A percentile compares a stretch with the other conserved stretches of the same genome.
These are phyloP conservation scores for Periconia sp. DNA, from an alignment of 2,329 filamentous ascomycete genomes.

Conservation along the genomic window DNA sequence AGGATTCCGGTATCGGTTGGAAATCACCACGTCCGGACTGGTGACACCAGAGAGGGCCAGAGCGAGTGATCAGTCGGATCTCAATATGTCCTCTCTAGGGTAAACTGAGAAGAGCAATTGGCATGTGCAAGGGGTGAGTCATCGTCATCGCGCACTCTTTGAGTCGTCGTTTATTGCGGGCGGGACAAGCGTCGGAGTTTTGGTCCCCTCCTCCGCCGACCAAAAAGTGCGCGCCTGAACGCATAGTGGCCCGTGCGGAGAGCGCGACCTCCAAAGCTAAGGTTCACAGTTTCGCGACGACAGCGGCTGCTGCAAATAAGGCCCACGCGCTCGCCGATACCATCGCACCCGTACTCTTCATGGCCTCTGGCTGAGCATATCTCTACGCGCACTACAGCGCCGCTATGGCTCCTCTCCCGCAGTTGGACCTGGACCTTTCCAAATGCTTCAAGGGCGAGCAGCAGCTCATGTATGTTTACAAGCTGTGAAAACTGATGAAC, in stretches of 20 bases:
- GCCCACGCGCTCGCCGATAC: conserved; percentile 17
- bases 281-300: conserved; percentile 3
- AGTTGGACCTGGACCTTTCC: conserved; percentile 73
- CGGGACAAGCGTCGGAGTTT: conserved; percentile 7
- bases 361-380: conserved; percentile 41
- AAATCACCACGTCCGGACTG: no score
- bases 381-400: conserved; percentile 42
- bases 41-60: no score
- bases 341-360: conserved; percentile 26
- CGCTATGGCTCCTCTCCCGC: conserved; percentile 42
- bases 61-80: no score
- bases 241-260: conserved; percentile 5
- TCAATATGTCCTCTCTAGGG: no score
- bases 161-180: not conserved
- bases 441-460: conserved; percentile 82
- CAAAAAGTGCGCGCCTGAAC: not conserved
- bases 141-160: not conserved
- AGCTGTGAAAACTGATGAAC: not conserved
- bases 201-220: conserved; percentile 6
- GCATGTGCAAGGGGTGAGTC: conserved; percentile 9
- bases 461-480: conserved; percentile 73
- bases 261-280: conserved; percentile 11
- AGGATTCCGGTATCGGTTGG: not conserved
- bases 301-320: conserved; percentile 24
- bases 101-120: not conserved